phyloP scores from a whole-genome alignment of 345 rosid genomes.

The Populus euphratica region DNA sequence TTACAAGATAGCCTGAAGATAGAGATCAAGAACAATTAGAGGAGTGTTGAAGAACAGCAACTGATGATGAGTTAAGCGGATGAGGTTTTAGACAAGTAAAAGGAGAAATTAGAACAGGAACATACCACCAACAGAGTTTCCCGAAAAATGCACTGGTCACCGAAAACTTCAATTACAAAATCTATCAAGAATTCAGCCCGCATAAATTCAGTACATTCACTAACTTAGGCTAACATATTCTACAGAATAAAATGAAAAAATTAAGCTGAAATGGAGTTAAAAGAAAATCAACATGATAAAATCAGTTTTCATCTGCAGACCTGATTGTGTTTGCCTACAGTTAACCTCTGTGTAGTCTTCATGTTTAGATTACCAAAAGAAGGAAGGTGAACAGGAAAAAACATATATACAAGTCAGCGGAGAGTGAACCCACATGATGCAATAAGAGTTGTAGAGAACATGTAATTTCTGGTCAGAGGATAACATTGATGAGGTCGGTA shows the following conservation, averaged over 20 bases:
- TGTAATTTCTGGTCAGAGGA: background rate
- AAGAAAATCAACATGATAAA: background rate
- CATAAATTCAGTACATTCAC: slow-evolving; percentile 58
- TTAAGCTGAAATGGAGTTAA: background rate
- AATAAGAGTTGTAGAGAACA: background rate
- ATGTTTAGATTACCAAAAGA: background rate
- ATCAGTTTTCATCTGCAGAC: background rate
- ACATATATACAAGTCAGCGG: background rate
- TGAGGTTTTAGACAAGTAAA: background rate
- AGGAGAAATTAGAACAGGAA: slow-evolving; percentile 2
- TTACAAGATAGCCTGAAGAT: slow-evolving; percentile 64
- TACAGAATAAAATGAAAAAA: background rate
- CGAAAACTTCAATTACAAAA: slow-evolving; percentile 64
- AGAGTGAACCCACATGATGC: background rate
- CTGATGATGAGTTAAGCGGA: background rate
- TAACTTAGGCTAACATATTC: background rate
- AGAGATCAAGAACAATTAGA: slow-evolving; percentile 8
- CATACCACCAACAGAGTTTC: slow-evolving; percentile 86
- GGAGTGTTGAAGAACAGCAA: slow-evolving; percentile 8
- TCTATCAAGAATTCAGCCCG: slow-evolving; percentile 85
- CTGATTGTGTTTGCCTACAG: background rate
- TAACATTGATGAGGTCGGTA: background rate
- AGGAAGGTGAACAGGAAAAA: background rate
- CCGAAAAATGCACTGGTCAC: slow-evolving; percentile 76
- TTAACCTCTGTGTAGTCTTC: background rate